Percentiles rank a stretch among this genome's conserved stretches.
Evolutionary conservation across 768 basidiomycete species (phyloP).

Genomic region (Lactarius trivialis): DNA sequence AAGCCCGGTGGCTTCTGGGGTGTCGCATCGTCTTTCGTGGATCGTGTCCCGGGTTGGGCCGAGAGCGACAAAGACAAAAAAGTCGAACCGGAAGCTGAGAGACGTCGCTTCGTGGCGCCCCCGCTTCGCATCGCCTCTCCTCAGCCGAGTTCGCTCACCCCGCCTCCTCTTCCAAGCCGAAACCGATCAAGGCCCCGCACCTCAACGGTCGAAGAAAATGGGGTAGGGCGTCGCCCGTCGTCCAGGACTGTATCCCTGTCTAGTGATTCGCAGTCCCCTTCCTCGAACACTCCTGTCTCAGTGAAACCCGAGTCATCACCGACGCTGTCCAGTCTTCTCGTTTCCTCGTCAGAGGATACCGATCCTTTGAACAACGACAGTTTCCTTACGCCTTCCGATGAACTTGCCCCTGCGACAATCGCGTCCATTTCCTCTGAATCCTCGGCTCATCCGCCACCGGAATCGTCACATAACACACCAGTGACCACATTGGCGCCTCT

Average conservation of each 20-base stretch:
- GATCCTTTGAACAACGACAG: constrained; percentile 2
- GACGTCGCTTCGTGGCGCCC: constrained; percentile 22
- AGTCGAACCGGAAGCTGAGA: constrained; percentile 27
- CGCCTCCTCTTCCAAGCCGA: constrained; percentile 21
- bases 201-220: neutral
- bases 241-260: neutral
- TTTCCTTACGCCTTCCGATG: constrained; percentile 18
- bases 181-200: constrained; percentile 13
- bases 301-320: constrained; percentile 9
- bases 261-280: neutral
- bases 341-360: constrained; percentile 6
- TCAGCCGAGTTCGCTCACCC: constrained; percentile 11
- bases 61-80: constrained; percentile 37
- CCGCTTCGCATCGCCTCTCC: constrained; percentile 10
- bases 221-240: neutral
- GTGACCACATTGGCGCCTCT: constrained; percentile 1
- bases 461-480: constrained; percentile 29
- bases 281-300: neutral
- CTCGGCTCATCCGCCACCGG: constrained; percentile 24
- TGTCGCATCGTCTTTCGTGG: constrained; percentile 51
- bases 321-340: constrained; percentile 15
- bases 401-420: neutral
- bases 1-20: constrained; percentile 49
- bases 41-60: constrained; percentile 44
- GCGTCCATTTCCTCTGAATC: constrained; percentile 15